These are phyloP conservation scores for Clarireedia homoeocarpa DNA, from an alignment of 2,329 filamentous ascomycete genomes.

Conservation along the genomic window DNA sequence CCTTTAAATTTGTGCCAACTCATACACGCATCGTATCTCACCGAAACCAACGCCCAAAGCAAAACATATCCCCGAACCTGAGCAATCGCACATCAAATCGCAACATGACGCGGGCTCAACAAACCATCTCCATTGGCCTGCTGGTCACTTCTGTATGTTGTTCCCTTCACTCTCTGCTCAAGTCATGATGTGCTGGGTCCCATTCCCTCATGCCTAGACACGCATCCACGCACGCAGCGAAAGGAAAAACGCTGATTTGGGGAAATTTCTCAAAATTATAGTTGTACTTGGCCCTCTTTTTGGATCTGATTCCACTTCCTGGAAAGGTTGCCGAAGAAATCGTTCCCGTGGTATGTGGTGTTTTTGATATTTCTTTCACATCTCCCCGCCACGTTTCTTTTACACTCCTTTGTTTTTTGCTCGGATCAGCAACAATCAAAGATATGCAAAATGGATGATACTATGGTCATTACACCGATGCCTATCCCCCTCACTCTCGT, in stretches of 20 bases:
- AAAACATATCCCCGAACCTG: constrained; percentile 4
- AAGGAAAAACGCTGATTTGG: constrained; percentile 3
- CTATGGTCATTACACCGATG: not conserved
- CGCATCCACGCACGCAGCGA: not conserved
- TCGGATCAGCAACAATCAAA: not conserved
- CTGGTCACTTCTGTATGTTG: constrained; percentile 72
- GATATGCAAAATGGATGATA: constrained; percentile 3
- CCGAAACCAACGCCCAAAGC: not conserved
- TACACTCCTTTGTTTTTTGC: not conserved
- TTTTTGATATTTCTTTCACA: constrained; percentile 30
- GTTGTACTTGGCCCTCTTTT: constrained; percentile 83
- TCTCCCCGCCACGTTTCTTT: not conserved
- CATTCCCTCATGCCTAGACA: not conserved
- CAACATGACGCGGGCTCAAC: constrained; percentile 88
- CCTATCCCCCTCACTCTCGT: not conserved
- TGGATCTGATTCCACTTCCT: constrained; percentile 76
- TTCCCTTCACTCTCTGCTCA: not conserved
- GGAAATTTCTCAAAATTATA: constrained; percentile 32
- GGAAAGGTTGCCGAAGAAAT: constrained; percentile 72
- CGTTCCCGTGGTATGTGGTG: constrained; percentile 83
- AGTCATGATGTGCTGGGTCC: constrained; percentile 5
- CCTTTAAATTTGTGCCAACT: constrained; percentile 8
- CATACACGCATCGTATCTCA: constrained; percentile 6
- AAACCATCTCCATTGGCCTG: constrained; percentile 82
- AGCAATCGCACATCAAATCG: constrained; percentile 4